Conservation (phyloP, 257 asterid species). For the Nyctanthes arbortristis region DNA sequence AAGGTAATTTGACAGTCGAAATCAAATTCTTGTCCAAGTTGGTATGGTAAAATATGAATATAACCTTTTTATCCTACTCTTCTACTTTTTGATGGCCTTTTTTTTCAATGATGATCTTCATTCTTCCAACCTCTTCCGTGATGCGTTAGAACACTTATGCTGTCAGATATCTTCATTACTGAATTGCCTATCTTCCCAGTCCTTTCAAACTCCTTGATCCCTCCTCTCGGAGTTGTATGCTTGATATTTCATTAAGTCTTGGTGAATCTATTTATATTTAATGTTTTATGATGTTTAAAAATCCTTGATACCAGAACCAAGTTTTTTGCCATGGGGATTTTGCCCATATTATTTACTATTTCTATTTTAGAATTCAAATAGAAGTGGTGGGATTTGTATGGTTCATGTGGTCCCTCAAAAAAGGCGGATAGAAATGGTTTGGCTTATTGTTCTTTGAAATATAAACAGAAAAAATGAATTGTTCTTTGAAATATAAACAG, state of each 20-base stretch:
- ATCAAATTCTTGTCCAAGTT: background rate
- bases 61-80: conserved; percentile 7
- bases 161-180: background rate
- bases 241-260: background rate
- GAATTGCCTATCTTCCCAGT: background rate
- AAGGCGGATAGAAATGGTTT: no score
- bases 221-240: background rate
- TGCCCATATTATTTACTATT: no score
- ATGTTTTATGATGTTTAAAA: background rate
- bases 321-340: no score
- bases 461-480: no score
- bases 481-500: no score
- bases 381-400: no score
- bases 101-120: background rate
- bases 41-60: background rate
- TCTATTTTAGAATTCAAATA: no score
- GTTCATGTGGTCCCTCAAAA: no score
- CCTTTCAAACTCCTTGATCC: background rate
- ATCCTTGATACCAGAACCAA: background rate
- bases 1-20: conserved; percentile 45
- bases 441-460: no score
- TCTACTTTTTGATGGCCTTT: background rate
- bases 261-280: background rate
- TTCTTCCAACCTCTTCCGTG: background rate
- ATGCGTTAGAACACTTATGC: background rate